A percentile compares a stretch with the other conserved stretches of the same genome.
These are phyloP conservation scores for Rhinocladiella mackenziei DNA, from an alignment of 2,329 filamentous ascomycete genomes.

Conservation along the genomic window DNA sequence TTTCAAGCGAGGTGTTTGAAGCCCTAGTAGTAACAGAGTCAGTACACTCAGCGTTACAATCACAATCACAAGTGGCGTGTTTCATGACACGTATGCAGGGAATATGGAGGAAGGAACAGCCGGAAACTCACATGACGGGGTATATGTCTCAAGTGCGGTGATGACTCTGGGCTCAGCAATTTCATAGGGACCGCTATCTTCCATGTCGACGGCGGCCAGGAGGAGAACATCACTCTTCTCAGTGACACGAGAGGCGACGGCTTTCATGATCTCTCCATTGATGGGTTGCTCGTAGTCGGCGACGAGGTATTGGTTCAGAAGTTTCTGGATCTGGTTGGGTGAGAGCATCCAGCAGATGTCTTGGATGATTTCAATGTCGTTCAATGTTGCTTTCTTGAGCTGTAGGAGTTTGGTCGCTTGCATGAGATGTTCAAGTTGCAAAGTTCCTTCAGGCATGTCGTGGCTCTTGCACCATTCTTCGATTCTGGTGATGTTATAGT, in stretches of 20 bases:
- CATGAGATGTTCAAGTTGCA: constrained; percentile 98
- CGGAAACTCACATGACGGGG: constrained; percentile 76
- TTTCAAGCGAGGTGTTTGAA: constrained; percentile 93
- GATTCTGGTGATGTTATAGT: constrained; percentile 99
- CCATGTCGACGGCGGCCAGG: constrained; percentile 94
- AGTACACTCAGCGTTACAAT: too few relatives aligned
- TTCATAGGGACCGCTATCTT: constrained; percentile 96
- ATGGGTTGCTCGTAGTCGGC: constrained; percentile 99
- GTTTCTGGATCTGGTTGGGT: constrained; percentile 97
- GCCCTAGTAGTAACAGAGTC: constrained; percentile 55
- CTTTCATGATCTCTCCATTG: constrained; percentile 99
- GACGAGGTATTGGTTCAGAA: constrained; percentile 96
- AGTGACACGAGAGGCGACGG: constrained; percentile 90
- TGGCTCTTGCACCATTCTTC: constrained; percentile 99
- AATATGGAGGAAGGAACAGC: constrained; percentile 1
- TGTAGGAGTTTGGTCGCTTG: constrained; percentile 95
- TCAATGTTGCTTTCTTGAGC: constrained; percentile 96
- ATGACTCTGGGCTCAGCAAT: constrained; percentile 96
- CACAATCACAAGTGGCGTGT: too few relatives aligned
- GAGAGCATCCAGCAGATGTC: constrained; percentile 97
- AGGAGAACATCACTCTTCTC: constrained; percentile 97
- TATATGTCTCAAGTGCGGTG: constrained; percentile 95
- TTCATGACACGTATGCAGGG: constrained; percentile 2
- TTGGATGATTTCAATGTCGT: constrained; percentile 99
- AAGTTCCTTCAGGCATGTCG: constrained; percentile 96